phyloP scores from a whole-genome alignment of 176 grass and related monocot genomes.

The sorghum (Sorghum bicolor) region Sorghum_bicolor_NCBIv3 NC_012874.2:64527501-64528000 shows the following conservation, averaged over 20 bases:
- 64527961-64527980: conserved; percentile 17
- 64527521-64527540: conserved; percentile 96
- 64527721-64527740: conserved; percentile 2
- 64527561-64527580: conserved; percentile 68
- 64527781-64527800: background rate
- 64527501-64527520: conserved; percentile 89
- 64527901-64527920: background rate
- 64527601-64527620: conserved; percentile 85
- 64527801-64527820: background rate
- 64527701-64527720: background rate
- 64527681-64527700: background rate
- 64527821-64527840: background rate
- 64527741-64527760: conserved; percentile 1
- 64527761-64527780: background rate
- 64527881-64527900: background rate
- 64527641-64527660: conserved; percentile 43
- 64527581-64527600: conserved; percentile 84
- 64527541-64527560: conserved; percentile 76
- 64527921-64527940: background rate
- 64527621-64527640: conserved; percentile 89
- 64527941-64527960: conserved; percentile 33
- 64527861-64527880: conserved; percentile 7
- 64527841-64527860: background rate
- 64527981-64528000: conserved; percentile 34
- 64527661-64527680: background rate